A percentile compares a stretch with the other conserved stretches of the same genome.
phyloP scores from a whole-genome alignment of 176 grass and related monocot species.

The Lolium rigidum region DNA sequence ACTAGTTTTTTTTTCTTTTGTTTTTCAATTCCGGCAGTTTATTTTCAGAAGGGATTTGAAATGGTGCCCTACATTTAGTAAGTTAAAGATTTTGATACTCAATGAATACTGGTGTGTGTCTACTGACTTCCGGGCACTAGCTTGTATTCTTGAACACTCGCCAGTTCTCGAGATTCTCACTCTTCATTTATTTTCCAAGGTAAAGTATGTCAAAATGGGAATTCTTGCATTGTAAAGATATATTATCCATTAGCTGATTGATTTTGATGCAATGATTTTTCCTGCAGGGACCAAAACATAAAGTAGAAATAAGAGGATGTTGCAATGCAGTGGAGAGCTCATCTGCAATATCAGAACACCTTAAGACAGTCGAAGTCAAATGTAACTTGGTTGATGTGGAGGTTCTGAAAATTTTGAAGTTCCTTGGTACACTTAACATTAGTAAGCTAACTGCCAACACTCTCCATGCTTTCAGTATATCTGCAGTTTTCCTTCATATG shows the following conservation, averaged over 20 bases:
- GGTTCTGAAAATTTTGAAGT: constrained; percentile 14
- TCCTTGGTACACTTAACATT: constrained; percentile 25
- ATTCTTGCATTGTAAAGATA: background rate
- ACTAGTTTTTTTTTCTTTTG: background rate
- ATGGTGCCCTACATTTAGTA: constrained; percentile 9
- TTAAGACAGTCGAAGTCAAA: constrained; percentile 38
- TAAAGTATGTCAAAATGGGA: constrained; percentile 6
- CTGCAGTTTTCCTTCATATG: constrained; percentile 11
- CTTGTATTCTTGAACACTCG: constrained; percentile 29
- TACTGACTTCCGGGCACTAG: background rate
- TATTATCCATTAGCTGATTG: background rate
- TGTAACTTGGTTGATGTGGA: background rate
- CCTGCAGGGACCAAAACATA: constrained; percentile 8
- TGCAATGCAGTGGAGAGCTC: constrained; percentile 5
- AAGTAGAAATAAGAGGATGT: background rate
- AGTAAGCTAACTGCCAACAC: constrained; percentile 20
- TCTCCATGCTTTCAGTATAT: background rate
- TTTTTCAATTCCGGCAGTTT: constrained; percentile 19
- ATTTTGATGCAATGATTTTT: background rate
- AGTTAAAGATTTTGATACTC: constrained; percentile 14
- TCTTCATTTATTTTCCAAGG: constrained; percentile 30
- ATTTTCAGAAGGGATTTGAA: constrained; percentile 29
- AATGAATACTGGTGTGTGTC: constrained; percentile 23
- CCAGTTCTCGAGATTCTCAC: constrained; percentile 35
- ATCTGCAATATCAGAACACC: constrained; percentile 9